Base-by-base conservation (phyloP, 768 basidiomycete genomes). In the Mycena belliarum region DNA sequence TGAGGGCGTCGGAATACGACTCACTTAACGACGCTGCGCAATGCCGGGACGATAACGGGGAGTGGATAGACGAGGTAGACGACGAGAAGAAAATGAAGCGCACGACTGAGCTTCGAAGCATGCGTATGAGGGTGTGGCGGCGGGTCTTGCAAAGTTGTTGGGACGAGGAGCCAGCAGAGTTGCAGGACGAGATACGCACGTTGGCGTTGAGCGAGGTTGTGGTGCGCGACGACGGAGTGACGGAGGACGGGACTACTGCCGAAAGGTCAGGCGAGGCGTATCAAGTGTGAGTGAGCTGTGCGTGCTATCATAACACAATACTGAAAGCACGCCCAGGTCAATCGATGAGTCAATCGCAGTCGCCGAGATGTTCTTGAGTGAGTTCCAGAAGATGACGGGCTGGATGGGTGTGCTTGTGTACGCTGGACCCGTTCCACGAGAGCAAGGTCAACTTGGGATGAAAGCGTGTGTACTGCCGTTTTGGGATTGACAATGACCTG, bases 41-140 rank as follows among this genome's bases (percentile, higher is more conserved):
- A 35, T 38, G 46, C 6, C 54, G 54, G 12, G 40, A 41, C 15
- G 47, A 48, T 2, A 47, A 55, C 4, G 54, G 54, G 16, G 54
- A 29, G 28, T 55, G 54, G 54, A 42, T 55, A 6, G 54, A 55
- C 11, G 54, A 55, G n/a, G 20, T 23, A 2, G 54, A 55, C 20
- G 40, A 41, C 26, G 28, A 48, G 20, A 8, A 4, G 4, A 45
- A 29, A 24, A 38, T 10, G 23, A 21, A 47, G 26, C 52, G 52
- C 2, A 14, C 47, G 11, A 1, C 24, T 23, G 25, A 6, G 2
- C 23, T 35, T 2, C 44, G 52, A 20, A 25, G 21, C 12, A 24
- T 28, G n/a, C 25, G 52, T 1, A 54, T 54, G 52, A 29, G 6
- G 35, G 25, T 47, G 12, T 28, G 18, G 29, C 43, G 52, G 1